These are phyloP conservation scores for Paspalum notatum DNA, from an alignment of 176 grass and related monocot genomes.

Conservation along the genomic window DNA sequence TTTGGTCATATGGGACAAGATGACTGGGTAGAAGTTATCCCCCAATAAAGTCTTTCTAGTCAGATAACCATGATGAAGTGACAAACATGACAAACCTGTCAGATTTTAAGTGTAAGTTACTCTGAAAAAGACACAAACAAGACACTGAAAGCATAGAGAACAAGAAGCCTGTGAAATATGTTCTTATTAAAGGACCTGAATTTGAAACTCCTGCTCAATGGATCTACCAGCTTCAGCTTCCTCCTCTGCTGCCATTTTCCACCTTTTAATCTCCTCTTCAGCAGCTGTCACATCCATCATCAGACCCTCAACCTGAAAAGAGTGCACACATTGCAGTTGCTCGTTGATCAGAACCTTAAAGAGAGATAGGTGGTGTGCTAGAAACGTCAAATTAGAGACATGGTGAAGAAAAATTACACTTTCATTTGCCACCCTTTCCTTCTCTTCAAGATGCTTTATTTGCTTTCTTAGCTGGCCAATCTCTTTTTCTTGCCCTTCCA, in stretches of 20 bases:
- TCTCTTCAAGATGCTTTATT: slow-evolving; percentile 87
- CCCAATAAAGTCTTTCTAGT: slow-evolving; percentile 19
- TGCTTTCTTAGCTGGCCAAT: slow-evolving; percentile 70
- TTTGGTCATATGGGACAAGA: slow-evolving; percentile 20
- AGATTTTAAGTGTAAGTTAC: background rate
- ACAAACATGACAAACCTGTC: background rate
- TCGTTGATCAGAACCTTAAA: slow-evolving; percentile 1
- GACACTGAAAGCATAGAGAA: slow-evolving; percentile 20
- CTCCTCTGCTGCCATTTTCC: slow-evolving; percentile 94
- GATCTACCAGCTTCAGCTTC: slow-evolving; percentile 89
- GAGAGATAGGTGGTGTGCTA: background rate
- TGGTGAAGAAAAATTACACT: slow-evolving; percentile 69
- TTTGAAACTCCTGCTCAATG: slow-evolving; percentile 83
- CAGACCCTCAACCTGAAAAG: slow-evolving; percentile 87
- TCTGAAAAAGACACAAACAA: background rate
- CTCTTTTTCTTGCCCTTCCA: slow-evolving; percentile 93
- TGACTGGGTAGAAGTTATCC: slow-evolving; percentile 2
- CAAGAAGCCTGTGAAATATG: background rate
- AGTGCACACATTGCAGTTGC: slow-evolving; percentile 3
- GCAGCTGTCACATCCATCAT: slow-evolving; percentile 92
- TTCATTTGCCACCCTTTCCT: slow-evolving; percentile 88
- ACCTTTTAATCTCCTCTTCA: slow-evolving; percentile 97
- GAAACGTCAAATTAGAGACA: background rate
- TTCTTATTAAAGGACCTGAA: slow-evolving; percentile 61
- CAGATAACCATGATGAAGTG: background rate